Evolutionary conservation across 2,329 filamentous ascomycete species (phyloP), one percentile per base, ranked within the genome.

Genomic region (Phaeoacremonium minimum): DNA sequence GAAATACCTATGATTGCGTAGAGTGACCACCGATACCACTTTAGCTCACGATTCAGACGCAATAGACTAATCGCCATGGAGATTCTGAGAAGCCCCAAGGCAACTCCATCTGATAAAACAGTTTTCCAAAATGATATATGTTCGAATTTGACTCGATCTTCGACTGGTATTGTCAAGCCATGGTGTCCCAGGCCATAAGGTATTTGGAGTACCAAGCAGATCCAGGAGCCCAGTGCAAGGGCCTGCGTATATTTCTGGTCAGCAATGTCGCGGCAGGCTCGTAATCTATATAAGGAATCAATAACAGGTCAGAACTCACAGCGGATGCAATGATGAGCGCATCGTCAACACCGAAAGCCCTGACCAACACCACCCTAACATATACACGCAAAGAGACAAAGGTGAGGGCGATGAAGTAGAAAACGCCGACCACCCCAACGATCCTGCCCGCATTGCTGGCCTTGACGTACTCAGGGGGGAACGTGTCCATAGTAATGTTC

Each of bases 51-150:
- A 7, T 42, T 41, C 3, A 51, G 35, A 8, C 48, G 36, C n/a
- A 51, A 36, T 6, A 49, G 19, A 14, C 40, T 47, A 16, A 47
- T 38, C 5, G 47, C 48, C 42, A 49, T 43, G 6, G 48, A 49
- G 2, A 51, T 44, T 18, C 47, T 42, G 9, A 51, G 32, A 7
- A 49, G n/a, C 2, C 47, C 47, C 32, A 51, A 18, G 6, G 45
- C 48, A 18, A 48, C n/a, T 3, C 44, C 44, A 19, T 48, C 46
- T 7, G 48, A 49, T 4, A 49, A 12, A 4, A 49, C 43, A 2
- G 48, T 45, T 30, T 49, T 51, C 44, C 46, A 49, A 16, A 51
- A 51, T 1, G 38, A 34, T 18, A 51, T 47, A 2, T 36, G 45
- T 29, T 49, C 46, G 15, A 51, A 48, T 14, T 39, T 36, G 7